Conservation (phyloP, 306 rosid species). For the Gynostemma pentaphyllum region DNA sequence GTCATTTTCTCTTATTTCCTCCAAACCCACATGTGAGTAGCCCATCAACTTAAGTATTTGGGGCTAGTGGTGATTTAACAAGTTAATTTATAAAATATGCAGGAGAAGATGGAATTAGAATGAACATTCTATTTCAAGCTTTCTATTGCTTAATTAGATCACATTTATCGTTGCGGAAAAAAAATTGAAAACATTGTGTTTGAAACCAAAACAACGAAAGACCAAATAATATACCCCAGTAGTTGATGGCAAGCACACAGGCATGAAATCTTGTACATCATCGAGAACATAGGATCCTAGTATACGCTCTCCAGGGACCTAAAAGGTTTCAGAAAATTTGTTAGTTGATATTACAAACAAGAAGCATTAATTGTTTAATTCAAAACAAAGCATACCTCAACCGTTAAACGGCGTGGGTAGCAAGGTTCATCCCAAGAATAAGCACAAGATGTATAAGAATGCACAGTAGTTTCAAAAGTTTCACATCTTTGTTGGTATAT, state of each 20-base stretch:
- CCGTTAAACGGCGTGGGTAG: conserved; percentile 74
- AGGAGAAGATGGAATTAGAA: neutral
- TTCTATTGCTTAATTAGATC: neutral
- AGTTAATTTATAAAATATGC: neutral
- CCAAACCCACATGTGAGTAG: no score
- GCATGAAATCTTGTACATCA: conserved; percentile 68
- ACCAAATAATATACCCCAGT: conserved; percentile 47
- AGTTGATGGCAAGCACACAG: conserved; percentile 56
- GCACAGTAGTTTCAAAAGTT: conserved; percentile 64
- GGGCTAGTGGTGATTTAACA: no score
- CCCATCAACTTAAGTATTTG: no score
- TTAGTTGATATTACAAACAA: conserved; percentile 4
- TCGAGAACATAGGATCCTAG: conserved; percentile 75
- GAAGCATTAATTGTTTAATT: neutral
- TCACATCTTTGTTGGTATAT: conserved; percentile 89
- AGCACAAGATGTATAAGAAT: conserved; percentile 58
- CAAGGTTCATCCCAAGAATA: conserved; percentile 98
- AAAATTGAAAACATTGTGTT: neutral
- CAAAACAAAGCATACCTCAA: conserved; percentile 47
- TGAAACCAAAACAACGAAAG: neutral
- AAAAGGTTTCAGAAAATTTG: conserved; percentile 5
- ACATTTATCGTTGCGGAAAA: neutral
- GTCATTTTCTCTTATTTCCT: no score
- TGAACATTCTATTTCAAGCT: neutral
- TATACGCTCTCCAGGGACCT: conserved; percentile 95